phyloP scores from a whole-genome alignment of 1,284 basidiomycete species.

The Naganishia cerealis region DNA sequence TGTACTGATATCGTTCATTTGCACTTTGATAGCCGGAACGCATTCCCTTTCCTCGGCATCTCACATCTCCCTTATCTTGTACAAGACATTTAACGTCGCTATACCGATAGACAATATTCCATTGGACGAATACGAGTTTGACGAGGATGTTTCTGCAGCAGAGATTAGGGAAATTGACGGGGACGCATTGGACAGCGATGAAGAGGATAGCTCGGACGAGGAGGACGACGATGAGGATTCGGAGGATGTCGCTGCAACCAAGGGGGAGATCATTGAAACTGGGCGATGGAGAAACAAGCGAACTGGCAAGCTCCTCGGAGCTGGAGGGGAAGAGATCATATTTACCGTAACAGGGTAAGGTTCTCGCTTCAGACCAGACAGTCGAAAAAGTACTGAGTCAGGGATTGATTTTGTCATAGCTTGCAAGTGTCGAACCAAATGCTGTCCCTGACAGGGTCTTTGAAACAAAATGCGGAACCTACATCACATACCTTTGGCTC shows the following conservation, averaged over 20 bases:
- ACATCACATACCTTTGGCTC: slow-evolving; percentile 79
- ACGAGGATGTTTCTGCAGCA: slow-evolving; percentile 61
- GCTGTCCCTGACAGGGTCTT: slow-evolving; percentile 86
- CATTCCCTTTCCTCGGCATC: slow-evolving; percentile 90
- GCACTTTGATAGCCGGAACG: slow-evolving; percentile 66
- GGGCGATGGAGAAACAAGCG: slow-evolving; percentile 80
- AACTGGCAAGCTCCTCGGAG: slow-evolving; percentile 73
- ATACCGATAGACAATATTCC: slow-evolving; percentile 92
- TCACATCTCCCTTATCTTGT: slow-evolving; percentile 86
- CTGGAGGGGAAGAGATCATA: slow-evolving; percentile 66
- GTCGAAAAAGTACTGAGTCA: not conserved
- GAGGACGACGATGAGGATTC: slow-evolving; percentile 42
- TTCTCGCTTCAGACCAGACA: not conserved
- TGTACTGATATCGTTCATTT: not conserved
- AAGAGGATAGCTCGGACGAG: slow-evolving; percentile 44
- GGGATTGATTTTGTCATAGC: slow-evolving; percentile 56
- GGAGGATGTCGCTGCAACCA: slow-evolving; percentile 31
- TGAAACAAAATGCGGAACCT: slow-evolving; percentile 49
- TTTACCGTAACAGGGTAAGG: slow-evolving; percentile 89
- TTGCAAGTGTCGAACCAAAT: slow-evolving; percentile 91
- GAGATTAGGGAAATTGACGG: slow-evolving; percentile 35
- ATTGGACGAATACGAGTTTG: slow-evolving; percentile 76
- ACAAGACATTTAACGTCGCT: slow-evolving; percentile 94
- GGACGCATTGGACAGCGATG: slow-evolving; percentile 38
- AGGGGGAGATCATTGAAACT: slow-evolving; percentile 50